Evolutionary conservation across 2,329 filamentous ascomycete genomes (phyloP), one percentile per base, ranked within the genome.

Genomic region (Achaetomium macrosporum): DNA sequence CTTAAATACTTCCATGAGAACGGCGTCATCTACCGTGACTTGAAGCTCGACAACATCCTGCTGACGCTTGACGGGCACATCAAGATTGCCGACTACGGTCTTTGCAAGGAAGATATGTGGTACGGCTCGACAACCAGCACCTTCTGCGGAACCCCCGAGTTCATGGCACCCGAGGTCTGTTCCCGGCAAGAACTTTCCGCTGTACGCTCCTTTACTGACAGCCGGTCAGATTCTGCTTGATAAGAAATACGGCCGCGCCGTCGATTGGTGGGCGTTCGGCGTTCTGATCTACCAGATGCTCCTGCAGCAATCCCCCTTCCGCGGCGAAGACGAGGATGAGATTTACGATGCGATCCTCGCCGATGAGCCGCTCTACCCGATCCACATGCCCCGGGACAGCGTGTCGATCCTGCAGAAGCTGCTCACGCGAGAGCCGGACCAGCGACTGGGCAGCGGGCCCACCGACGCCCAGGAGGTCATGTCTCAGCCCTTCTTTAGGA

Each of bases 21-120:
- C 68, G 93, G 93, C 51, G 93, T 99, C 66, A 96, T 99, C 63
- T 99, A 99, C 72, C 88, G 93, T 73, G 93, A 99, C 74, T 73
- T 99, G 66, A 99, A 99, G 75, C 87, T 90, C 8, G 82, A 85
- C 71, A 85, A 99, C 69, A 99, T 99, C 66, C 79, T 99, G 43
- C 76, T 99, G 65, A 95, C 90, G 1, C 78, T 96, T 42, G 93
- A 99, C 66, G 93, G 93, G 25, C 93, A 99, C 69, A 95, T 99
- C 76, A 97, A 97, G 78, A 90, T 99, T 76, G 93, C 82, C 49
- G 93, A 99, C 78, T 99, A 96, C 69, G 93, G 93, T 82, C 82
- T 99, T 45, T 99, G 95, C 76, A 99, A 99, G 73, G 93, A 99
- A 68, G 91, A 99, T 64, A 99, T 99, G 93, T 99, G 92, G 91